phyloP scores from a whole-genome alignment of 345 rosid genomes.

The Rhodamnia argentea region DNA sequence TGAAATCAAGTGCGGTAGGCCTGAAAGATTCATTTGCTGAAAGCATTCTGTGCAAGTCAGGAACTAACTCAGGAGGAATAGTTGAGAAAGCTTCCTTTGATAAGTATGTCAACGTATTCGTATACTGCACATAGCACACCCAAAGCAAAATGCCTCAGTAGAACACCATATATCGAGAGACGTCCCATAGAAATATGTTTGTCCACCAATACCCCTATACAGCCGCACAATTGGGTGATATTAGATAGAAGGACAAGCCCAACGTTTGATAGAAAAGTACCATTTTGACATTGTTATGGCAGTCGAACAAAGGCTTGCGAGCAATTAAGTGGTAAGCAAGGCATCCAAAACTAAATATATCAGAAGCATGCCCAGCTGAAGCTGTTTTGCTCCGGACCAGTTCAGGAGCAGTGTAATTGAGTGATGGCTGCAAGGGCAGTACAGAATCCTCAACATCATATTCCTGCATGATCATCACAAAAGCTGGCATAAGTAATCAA shows the following conservation, averaged over 20 bases:
- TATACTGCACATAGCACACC: slow-evolving; percentile 54
- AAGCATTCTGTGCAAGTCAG: slow-evolving; percentile 90
- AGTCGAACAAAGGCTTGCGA: slow-evolving; percentile 80
- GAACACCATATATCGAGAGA: not conserved
- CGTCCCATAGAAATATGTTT: not conserved
- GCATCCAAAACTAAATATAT: slow-evolving; percentile 95
- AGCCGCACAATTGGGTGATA: not conserved
- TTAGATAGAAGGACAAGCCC: not conserved
- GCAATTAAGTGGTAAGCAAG: slow-evolving; percentile 87
- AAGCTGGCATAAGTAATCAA: not conserved
- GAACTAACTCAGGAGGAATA: slow-evolving; percentile 69
- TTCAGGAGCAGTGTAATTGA: slow-evolving; percentile 95
- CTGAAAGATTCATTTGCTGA: slow-evolving; percentile 74
- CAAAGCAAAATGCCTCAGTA: not conserved
- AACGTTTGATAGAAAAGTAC: slow-evolving; percentile 22
- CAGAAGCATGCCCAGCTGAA: slow-evolving; percentile 68
- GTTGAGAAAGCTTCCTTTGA: slow-evolving; percentile 82
- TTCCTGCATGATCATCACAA: slow-evolving; percentile 41
- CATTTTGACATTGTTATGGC: slow-evolving; percentile 97
- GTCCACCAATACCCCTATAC: not conserved
- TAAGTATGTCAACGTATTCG: slow-evolving; percentile 79
- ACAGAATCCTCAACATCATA: slow-evolving; percentile 94
- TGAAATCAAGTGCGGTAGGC: slow-evolving; percentile 89
- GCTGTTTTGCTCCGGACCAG: slow-evolving; percentile 62
- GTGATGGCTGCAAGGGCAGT: slow-evolving; percentile 84